phyloP scores from a whole-genome alignment of 73 alveolate species.

The Effrenium voratum region DNA sequence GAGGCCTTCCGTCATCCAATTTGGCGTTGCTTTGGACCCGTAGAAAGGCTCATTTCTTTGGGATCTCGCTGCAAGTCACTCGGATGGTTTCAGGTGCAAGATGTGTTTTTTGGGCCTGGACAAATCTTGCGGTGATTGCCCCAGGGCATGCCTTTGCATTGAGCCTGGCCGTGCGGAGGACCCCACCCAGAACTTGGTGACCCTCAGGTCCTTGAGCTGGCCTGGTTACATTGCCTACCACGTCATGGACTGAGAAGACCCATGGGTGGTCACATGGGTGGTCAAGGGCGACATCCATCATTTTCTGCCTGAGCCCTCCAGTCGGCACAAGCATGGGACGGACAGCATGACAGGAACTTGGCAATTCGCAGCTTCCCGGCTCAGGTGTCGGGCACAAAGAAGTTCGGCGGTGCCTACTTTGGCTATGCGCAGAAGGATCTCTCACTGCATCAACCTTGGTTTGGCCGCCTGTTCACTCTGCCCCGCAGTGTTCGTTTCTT shows the following conservation, averaged over 20 bases:
- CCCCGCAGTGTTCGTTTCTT: not conserved
- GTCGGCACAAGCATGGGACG: not conserved
- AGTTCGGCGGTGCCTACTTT: conserved; percentile 97
- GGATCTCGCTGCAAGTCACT: too few relatives aligned
- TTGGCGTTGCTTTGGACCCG: too few relatives aligned
- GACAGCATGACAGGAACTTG: not conserved
- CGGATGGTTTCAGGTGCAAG: not conserved
- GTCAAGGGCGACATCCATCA: not conserved
- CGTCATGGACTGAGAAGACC: not conserved
- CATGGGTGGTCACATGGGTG: not conserved
- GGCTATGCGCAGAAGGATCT: conserved; percentile 97
- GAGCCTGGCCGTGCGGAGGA: not conserved
- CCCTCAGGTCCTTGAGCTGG: conserved; percentile 96
- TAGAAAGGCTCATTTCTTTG: too few relatives aligned
- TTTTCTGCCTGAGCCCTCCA: not conserved
- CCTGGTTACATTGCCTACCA: conserved; percentile 97
- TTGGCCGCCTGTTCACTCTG: not conserved
- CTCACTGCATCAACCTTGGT: not conserved
- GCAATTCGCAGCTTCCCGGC: not conserved
- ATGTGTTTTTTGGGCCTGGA: not conserved
- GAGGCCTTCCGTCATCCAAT: too few relatives aligned
- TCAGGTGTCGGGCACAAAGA: conserved; percentile 94
- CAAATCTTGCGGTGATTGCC: not conserved
- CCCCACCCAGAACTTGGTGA: conserved; percentile 94
- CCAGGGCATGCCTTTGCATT: not conserved